Evolutionary conservation across 352 stramenopile genomes (phyloP).

Genomic region (Phytophthora sp.): DNA sequence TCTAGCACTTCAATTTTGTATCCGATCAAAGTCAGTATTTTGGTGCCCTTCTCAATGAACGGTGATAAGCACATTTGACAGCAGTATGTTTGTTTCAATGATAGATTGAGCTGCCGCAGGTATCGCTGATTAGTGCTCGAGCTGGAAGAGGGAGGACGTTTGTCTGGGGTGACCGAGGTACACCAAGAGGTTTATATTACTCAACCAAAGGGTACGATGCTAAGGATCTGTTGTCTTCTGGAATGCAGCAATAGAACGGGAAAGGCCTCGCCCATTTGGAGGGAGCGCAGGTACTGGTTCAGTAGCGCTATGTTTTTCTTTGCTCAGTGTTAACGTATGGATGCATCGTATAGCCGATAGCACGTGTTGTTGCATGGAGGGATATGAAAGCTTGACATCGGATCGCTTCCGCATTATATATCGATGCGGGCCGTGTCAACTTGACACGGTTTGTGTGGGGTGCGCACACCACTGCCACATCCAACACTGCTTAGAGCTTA

Average conservation of each 20-base stretch:
- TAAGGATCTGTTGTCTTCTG: background rate
- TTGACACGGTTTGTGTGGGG: conserved; percentile 64
- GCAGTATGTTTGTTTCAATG: background rate
- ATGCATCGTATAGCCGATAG: too few relatives aligned
- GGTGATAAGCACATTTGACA: too few relatives aligned
- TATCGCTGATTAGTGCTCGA: conserved; percentile 59
- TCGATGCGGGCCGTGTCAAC: conserved; percentile 56
- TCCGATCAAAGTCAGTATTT: conserved; percentile 55
- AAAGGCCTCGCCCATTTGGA: conserved; percentile 44
- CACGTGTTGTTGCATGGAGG: conserved; percentile 55
- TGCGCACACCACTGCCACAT: conserved; percentile 73
- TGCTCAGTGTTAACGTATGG: too few relatives aligned
- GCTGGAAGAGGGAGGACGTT: conserved; percentile 75
- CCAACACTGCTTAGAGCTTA: conserved; percentile 64
- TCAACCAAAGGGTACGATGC: background rate
- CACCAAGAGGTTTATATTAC: too few relatives aligned
- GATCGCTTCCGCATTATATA: conserved; percentile 80
- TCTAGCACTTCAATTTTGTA: conserved; percentile 60
- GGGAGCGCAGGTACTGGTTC: conserved; percentile 41
- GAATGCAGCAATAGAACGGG: conserved; percentile 28
- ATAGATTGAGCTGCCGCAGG: conserved; percentile 55
- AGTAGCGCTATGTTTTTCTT: background rate
- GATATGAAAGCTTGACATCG: conserved; percentile 70
- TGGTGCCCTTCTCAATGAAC: too few relatives aligned
- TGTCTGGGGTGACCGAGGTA: conserved; percentile 81